Base-by-base conservation (phyloP, 345 rosid species). In the Lenwebbia sp. region DNA sequence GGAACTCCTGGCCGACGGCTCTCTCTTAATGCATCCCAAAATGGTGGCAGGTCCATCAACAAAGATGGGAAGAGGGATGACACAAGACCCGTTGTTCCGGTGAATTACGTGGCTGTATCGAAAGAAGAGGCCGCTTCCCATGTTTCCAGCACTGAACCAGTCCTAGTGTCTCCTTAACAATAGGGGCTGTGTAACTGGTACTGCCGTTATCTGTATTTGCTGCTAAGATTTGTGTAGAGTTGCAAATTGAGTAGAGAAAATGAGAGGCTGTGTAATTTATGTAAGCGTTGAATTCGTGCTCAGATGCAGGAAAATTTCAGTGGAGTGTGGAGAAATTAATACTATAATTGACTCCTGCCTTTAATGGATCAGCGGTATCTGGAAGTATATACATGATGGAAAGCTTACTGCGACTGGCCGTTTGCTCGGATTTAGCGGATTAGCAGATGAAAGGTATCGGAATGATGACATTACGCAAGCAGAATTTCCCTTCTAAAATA, bases 1-100 rank as follows among this genome's bases (percentile, higher is more conserved):
- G 99, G 98, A 89, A 92, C 96, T 65, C 98, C 98, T 40, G 83
- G 85, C 87, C 91, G 96, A 84, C 93, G 99, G 83, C 88, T 96
- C 13, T 96, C 99, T 47, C 89, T 97, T 62, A 97, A 94, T 83
- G 87, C 96, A 85, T 86, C 84, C 60, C 40, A 95, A 87, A 96
- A 96, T 17, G 98, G 97, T 82, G 90, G 89, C 91, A 91, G 90
- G 86, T 94, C 99, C 22, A 83, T 54, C 3, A 85, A 86, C 52
- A 97, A 93, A 90, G 99, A 94, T n/a, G 84, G 62, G 23, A 83
- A 96, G 62, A 94, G 89, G 89, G 93, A 95, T 87, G 97, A 95
- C 85, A 88, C 89, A n/a, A 91, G 94, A 92, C 85, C 88, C 28
- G 86, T 90, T 17, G 93, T 96, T 22, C 98, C 99, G 49, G 89